Conservation (phyloP, 1,284 basidiomycete genomes). For the Phylloporus sp. region DNA sequence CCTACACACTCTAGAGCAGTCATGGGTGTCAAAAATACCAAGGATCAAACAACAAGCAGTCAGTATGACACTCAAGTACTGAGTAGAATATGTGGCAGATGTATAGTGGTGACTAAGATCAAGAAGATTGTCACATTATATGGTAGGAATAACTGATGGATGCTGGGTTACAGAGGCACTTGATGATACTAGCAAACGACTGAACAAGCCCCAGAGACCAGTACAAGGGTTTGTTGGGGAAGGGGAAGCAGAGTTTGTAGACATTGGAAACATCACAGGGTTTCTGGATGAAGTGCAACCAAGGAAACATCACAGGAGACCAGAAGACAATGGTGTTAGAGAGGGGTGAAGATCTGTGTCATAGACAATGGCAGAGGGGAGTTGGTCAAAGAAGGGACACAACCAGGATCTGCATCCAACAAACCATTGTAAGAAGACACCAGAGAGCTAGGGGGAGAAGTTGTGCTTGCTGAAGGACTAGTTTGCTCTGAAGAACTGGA, state of each 20-base stretch:
- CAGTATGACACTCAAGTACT: no score
- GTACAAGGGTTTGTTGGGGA: slow-evolving; percentile 12
- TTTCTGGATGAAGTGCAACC: neutral
- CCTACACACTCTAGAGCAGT: slow-evolving; percentile 21
- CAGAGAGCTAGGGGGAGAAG: neutral
- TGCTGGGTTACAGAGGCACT: slow-evolving; percentile 9
- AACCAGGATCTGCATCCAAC: slow-evolving; percentile 20
- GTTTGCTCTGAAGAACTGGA: no score
- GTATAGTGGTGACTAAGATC: slow-evolving; percentile 9
- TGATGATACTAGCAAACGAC: slow-evolving; percentile 18
- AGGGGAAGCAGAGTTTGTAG: neutral
- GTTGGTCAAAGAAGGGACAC: slow-evolving; percentile 11
- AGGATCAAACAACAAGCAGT: slow-evolving; percentile 25
- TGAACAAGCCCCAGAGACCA: slow-evolving; percentile 22
- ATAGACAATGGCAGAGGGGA: neutral
- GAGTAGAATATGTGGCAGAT: neutral
- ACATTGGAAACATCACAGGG: neutral
- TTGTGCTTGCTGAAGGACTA: neutral
- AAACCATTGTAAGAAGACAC: slow-evolving; percentile 24
- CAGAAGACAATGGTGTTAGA: no score
- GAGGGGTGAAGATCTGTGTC: no score
- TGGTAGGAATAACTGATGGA: neutral
- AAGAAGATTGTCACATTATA: neutral
- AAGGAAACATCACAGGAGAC: no score
- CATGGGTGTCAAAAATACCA: slow-evolving; percentile 19